phyloP scores from a whole-genome alignment of 2,329 filamentous ascomycete species.

The Beauveria asiatica region DNA sequence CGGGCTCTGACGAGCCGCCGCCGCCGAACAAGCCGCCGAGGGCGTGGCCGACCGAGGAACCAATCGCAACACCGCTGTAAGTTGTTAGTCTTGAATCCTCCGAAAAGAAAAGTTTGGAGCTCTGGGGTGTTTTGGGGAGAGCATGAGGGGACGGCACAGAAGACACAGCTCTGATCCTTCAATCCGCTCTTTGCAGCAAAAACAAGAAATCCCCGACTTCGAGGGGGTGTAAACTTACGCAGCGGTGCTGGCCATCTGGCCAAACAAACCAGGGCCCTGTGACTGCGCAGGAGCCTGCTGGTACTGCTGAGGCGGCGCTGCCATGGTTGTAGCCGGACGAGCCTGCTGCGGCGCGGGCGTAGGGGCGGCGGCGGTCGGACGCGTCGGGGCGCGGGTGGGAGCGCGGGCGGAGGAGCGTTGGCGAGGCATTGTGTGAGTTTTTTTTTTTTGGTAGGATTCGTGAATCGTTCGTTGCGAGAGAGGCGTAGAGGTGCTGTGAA shows the following conservation, averaged over 20 bases:
- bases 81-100: not conserved
- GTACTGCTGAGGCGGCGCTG: conserved; percentile 38
- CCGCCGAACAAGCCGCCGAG: conserved; percentile 87
- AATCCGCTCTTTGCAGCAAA: not conserved
- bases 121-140: too few species aligned
- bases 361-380: conserved; percentile 56
- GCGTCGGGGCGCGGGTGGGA: conserved; percentile 49
- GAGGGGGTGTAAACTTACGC: conserved; percentile 58
- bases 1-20: conserved; percentile 51
- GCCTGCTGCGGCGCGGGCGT: conserved; percentile 52
- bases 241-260: conserved; percentile 95
- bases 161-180: not conserved
- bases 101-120: too few species aligned
- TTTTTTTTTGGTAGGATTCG: not conserved
- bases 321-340: conserved; percentile 63
- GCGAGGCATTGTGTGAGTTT: conserved; percentile 56
- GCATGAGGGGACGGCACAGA: not conserved
- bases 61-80: conserved; percentile 84
- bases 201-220: not conserved
- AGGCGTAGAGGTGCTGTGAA: not conserved
- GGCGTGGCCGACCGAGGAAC: conserved; percentile 90
- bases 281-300: conserved; percentile 46
- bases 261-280: conserved; percentile 77
- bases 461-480: conserved; percentile 13
- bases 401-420: conserved; percentile 58